phyloP scores from a whole-genome alignment of 2,329 filamentous ascomycete genomes.

The Bertia moriformis region DNA sequence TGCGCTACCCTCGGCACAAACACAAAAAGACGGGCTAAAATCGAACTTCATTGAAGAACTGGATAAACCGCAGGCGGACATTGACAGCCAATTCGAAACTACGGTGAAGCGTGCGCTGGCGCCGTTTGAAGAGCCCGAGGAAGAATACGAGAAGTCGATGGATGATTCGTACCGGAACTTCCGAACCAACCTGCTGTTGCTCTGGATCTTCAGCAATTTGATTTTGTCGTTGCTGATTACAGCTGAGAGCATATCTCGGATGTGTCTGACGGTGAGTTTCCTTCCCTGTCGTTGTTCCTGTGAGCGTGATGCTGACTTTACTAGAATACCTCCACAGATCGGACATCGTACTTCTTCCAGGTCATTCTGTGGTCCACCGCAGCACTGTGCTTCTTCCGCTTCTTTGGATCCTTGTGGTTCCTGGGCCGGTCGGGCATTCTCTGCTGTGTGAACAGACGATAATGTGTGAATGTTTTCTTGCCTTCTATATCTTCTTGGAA shows the following conservation, averaged over 20 bases:
- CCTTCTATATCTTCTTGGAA: no score
- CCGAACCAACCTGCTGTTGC: conserved; percentile 86
- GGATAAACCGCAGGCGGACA: conserved; percentile 92
- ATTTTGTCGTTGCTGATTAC: conserved; percentile 76
- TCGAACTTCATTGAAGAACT: conserved; percentile 90
- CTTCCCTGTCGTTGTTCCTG: not conserved
- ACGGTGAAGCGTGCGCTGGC: conserved; percentile 87
- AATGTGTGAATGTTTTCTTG: conserved; percentile 12
- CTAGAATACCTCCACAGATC: conserved; percentile 51
- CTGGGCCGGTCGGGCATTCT: conserved; percentile 85
- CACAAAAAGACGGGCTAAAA: conserved; percentile 68
- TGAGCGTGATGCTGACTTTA: conserved; percentile 12
- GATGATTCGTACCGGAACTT: conserved; percentile 99
- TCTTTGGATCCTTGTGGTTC: conserved; percentile 89
- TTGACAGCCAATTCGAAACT: conserved; percentile 90
- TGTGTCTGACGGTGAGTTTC: conserved; percentile 76
- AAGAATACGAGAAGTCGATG: conserved; percentile 71
- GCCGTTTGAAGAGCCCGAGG: conserved; percentile 63
- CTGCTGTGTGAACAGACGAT: conserved; percentile 85
- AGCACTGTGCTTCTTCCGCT: conserved; percentile 68
- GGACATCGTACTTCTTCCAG: conserved; percentile 86
- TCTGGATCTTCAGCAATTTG: conserved; percentile 92
- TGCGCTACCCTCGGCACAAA: conserved; percentile 75
- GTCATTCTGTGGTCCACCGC: conserved; percentile 83
- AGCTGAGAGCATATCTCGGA: conserved; percentile 68